Base-by-base conservation (phyloP, 176 grass and related monocot species). In the Phragmites australis region DNA sequence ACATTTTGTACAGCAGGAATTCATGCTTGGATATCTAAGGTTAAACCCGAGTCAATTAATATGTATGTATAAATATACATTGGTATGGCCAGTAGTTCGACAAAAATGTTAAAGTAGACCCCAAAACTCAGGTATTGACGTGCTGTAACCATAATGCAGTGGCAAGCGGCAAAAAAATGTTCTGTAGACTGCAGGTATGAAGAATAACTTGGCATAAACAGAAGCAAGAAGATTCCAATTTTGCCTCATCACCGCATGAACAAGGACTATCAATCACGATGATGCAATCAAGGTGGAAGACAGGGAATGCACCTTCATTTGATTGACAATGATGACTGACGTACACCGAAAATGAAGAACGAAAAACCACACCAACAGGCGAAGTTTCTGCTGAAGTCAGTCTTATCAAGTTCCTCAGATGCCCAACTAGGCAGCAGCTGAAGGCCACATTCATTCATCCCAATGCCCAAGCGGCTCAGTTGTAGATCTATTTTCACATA, bases 401-500 rank as follows among this genome's bases (percentile, higher is more conserved):
- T 14, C 13, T 32, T 51, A 25, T 21, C 43, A 80, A 45, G n/a
- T 51, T 84, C 52, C 69, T 69, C 13, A 16, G 45, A 68, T 59
- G 68, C 27, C 50, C 75, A 80, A 45, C 32, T 80, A 75, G 42
- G 30, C 31, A 53, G 69, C 70, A 59, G 81, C 75, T 60, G 49
- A 84, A 79, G 75, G 68, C 22, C 21, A 47, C 22, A 67, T 67
- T 84, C 52, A 64, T 25, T 31, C 74, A 59, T 43, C 41, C 74
- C 66, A 65, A 39, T 66, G 58, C 30, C 42, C 17, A 46, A 22
- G 6, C 62, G 63, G 46, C 61, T 41, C 19, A 41, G 14, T 17
- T 25, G 79, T 39, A 81, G 82, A 83, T 40, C 70, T 72, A 65
- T 42, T 83, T 72, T 83, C 84, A 86, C 37, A 4, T 7, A 0